These are phyloP conservation scores for Ampelocalamus luodianensis DNA, from an alignment of 176 grass and related monocot species.

Conservation along the genomic window DNA sequence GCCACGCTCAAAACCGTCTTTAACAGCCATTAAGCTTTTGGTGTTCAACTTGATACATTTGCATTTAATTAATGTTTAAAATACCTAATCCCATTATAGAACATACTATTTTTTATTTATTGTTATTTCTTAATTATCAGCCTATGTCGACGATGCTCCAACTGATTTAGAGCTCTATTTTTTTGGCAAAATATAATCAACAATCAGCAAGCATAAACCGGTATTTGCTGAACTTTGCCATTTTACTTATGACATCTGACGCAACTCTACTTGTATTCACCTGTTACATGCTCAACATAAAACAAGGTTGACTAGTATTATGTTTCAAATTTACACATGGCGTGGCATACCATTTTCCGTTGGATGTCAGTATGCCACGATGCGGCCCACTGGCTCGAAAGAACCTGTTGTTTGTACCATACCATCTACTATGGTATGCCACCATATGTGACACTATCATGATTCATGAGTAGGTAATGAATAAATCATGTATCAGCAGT, in stretches of 20 bases:
- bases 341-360: neutral
- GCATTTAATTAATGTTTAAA: neutral
- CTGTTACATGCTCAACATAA: neutral
- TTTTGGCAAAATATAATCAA: neutral
- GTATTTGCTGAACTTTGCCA: neutral
- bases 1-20: neutral
- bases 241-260: neutral
- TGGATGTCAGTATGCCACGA: conserved; percentile 3
- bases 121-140: conserved; percentile 14
- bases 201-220: neutral
- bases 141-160: conserved; percentile 1
- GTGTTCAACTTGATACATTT: conserved; percentile 34
- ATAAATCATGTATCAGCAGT: conserved; percentile 20
- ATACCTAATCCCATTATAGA: neutral
- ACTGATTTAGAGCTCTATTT: conserved; percentile 20
- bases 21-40: conserved; percentile 26
- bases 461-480: neutral
- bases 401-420: neutral
- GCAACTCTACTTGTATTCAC: neutral
- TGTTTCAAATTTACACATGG: neutral
- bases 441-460: neutral
- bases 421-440: neutral
- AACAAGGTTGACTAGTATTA: conserved; percentile 5
- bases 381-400: neutral
- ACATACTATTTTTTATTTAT: conserved; percentile 20